Percentiles rank a stretch among this genome's conserved stretches.
phyloP scores from a whole-genome alignment of 768 basidiomycete genomes.

The Boletales sp. region DNA sequence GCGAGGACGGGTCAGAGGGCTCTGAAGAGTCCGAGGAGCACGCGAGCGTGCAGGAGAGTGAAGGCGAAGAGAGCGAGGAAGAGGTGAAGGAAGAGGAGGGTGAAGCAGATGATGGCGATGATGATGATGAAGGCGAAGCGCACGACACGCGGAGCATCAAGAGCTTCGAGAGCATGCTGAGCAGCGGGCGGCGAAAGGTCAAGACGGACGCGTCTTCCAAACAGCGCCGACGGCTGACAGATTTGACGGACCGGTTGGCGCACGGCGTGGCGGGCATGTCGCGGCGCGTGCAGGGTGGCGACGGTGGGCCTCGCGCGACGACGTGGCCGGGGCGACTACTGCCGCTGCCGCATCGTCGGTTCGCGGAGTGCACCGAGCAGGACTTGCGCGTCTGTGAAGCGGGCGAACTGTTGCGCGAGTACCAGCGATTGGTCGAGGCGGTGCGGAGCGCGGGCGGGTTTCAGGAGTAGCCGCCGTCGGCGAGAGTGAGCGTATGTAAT shows the following conservation, averaged over 20 bases:
- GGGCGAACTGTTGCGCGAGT: slow-evolving; percentile 74
- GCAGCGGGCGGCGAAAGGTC: slow-evolving; percentile 23
- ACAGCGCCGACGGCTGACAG: slow-evolving; percentile 49
- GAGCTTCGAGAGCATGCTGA: slow-evolving; percentile 88
- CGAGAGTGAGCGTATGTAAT: background rate
- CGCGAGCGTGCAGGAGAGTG: slow-evolving; percentile 10
- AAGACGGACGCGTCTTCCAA: slow-evolving; percentile 20
- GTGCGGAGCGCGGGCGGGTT: slow-evolving; percentile 52
- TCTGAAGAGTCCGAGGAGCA: slow-evolving; percentile 21
- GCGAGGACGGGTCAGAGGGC: background rate
- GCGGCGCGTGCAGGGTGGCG: slow-evolving; percentile 38
- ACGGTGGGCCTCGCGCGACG: slow-evolving; percentile 33
- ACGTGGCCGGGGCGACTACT: slow-evolving; percentile 35
- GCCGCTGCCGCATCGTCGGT: slow-evolving; percentile 63
- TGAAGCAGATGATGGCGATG: slow-evolving; percentile 7
- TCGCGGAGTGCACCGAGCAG: slow-evolving; percentile 66
- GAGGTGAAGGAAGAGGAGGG: slow-evolving; percentile 25
- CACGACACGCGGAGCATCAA: slow-evolving; percentile 72
- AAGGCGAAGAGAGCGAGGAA: slow-evolving; percentile 27
- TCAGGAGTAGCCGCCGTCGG: slow-evolving; percentile 15
- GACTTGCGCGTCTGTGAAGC: slow-evolving; percentile 84
- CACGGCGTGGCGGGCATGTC: slow-evolving; percentile 57
- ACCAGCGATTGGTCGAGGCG: slow-evolving; percentile 71
- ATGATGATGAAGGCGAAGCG: slow-evolving; percentile 28
- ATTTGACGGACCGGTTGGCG: slow-evolving; percentile 74